Evolutionary conservation across 108 stramenopile genomes (phyloP), one percentile per base, ranked within the genome.

Genomic region (Licmophora abbreviata): DNA sequence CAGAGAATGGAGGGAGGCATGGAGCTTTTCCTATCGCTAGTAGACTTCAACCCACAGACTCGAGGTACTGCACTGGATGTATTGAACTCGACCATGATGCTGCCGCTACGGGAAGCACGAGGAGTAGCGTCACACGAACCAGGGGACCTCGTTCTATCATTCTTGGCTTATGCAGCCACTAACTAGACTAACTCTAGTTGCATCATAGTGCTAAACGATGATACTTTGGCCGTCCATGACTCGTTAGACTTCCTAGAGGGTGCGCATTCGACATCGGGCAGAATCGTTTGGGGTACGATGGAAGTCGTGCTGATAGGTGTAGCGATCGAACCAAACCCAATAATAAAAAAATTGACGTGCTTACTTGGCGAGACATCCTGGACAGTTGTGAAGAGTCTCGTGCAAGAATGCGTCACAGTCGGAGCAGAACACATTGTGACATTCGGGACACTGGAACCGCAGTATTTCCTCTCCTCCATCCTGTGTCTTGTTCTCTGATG

Each of bases 341-440:
- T n/a, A n/a, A n/a, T n/a, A n/a, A n/a, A 35, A 35, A 35, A 35
- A 12, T 35, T 35, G 12, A 10, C 12, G 10, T 21, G 17, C 23
- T 54, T 9, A 50, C 18, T 27, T 28, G 22, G 44, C 49, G 27
- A 84, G 63, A 51, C 94, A 95, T 20, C 89, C 88, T 2, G 94
- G 94, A 63, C 94, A 95, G 60, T 93, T 93, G 66, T 95, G 94
- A 33, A 95, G 55, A 12, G 86, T 72, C 51, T 89, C 92, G 61
- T 95, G 94, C 33, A 95, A 53, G 64, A 72, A 93, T 0, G 74
- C 68, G 62, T 93, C 92, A 40, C 92, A 95, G 54, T 88, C 83
- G 21, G 79, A 71, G 56, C 95, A 95, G 74, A 95, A 92, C 20
- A 82, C 35, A 41, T 84, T 73, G 7, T 59, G 32, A 51, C 95